Base-by-base conservation (phyloP, 2,329 filamentous ascomycete species). In the Aspergillus sp. region DNA sequence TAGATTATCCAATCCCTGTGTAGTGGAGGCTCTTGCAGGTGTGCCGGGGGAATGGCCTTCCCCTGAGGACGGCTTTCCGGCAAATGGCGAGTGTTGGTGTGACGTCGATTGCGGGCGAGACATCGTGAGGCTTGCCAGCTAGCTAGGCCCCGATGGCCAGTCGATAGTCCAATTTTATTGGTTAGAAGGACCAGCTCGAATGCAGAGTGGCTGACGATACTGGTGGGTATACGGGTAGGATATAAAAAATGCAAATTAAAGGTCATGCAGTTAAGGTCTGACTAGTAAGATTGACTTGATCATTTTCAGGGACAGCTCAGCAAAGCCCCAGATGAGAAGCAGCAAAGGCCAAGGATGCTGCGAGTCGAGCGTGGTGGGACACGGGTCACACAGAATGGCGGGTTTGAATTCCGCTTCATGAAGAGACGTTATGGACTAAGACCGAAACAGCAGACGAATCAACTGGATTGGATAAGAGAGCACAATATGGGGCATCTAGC, bases 281-380 rank as follows among this genome's bases (percentile, higher is more conserved):
- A 38, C 49, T 53, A 53, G 56, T 52, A 41, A 44, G 20, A 34
- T 42, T 43, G 50, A 41, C 41, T 50, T 57, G 42, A 52, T 57
- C 62, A 64, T 62, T 24, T 30, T 57, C 57, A 58, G 41, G 47
- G 57, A 58, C 60, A 59, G 51, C 56, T 65, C 62, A 63, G 53
- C 56, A 55, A 51, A 44, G 45, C 43, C 38, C 45, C 24, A 47
- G 48, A 48, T 30, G 44, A 44, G 50, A 52, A 18, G 36, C 54
- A 53, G 48, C 47, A 51, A 44, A 39, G 43, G 41, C 34, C 18
- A 41, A 60, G 54, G 58, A 57, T 57, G 48, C 57, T 49, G 56
- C 50, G 45, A 45, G 57, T 60, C 57, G 56, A 53, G 53, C 52
- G 50, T 41, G 47, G 57, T 63, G 60, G 58, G 58, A 59, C 62